Evolutionary conservation across 140 eudicot genomes (phyloP), one percentile per base, ranked within the genome.

Genomic region (Anethum foeniculum): DNA sequence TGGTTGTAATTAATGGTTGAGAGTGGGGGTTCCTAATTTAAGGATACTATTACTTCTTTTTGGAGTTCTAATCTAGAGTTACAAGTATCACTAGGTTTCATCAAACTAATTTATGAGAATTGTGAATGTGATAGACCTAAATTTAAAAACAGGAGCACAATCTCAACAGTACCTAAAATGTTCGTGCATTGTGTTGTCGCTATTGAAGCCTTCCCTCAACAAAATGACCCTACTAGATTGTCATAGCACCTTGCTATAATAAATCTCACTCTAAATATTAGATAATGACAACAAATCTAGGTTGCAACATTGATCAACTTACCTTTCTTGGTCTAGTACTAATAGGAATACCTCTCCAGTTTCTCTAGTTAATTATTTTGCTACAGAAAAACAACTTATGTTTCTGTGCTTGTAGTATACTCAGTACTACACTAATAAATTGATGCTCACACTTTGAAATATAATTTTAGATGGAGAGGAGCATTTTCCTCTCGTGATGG

Each of bases 401-500:
- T 75, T 75, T 75, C n/a, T 75, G 62, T 25, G 60, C 41, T 46
- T 25, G 56, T 44, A 4, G 78, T 44, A 16, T 48, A 48, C 28
- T 6, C 47, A 48, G 65, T 28, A 47, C 65, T 58, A 49, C 28
- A 38, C 38, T 51, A 19, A 48, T 77, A 62, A 49, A 47, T 5
- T 6, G 27, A 23, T 56, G 51, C 23, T 44, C 47, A 36, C 41
- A 51, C 32, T 62, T 62, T 41, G 43, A 36, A 56, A 36, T 52
- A 41, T 73, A 39, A 23, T 39, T 32, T 83, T 85, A 92, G 97
- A 86, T 83, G 97, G 97, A 54, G 89, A 86, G 77, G 89, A 84
- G 48, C 75, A 79, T 19, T 92, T 90, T 82, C 96, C 93, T 68
- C 96, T 92, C 28, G 97, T 92, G 6, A 88, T 92, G 97, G 97